phyloP scores from a whole-genome alignment of 2,329 filamentous ascomycete genomes.

The Fusarium acutatum region DNA sequence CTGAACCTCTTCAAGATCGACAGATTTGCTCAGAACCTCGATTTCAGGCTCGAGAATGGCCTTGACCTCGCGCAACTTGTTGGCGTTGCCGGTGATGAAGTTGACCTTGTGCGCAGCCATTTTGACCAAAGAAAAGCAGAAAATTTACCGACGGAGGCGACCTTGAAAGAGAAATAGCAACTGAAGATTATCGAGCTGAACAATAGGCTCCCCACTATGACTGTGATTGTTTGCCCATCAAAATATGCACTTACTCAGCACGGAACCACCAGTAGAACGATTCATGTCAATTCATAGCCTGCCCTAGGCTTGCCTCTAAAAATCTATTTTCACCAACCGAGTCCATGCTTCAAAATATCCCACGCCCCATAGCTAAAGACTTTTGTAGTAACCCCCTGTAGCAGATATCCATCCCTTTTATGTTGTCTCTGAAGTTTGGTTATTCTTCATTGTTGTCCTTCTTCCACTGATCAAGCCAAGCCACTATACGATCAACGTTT shows the following conservation, averaged over 20 bases:
- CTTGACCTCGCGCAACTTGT: slow-evolving; percentile 91
- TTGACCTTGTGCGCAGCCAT: slow-evolving; percentile 67
- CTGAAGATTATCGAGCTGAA: slow-evolving; percentile 6
- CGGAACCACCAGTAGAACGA: slow-evolving; percentile 24
- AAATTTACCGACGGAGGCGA: not conserved
- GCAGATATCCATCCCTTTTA: not conserved
- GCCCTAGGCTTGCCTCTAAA: slow-evolving; percentile 31
- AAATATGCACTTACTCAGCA: slow-evolving; percentile 31
- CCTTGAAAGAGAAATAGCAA: not conserved
- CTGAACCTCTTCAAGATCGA: slow-evolving; percentile 91
- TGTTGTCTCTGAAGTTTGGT: not conserved
- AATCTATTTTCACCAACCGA: slow-evolving; percentile 34
- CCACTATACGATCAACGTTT: slow-evolving; percentile 84
- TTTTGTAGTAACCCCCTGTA: not conserved
- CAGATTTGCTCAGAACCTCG: slow-evolving; percentile 74
- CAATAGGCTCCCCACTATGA: slow-evolving; percentile 8
- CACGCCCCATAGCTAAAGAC: not conserved
- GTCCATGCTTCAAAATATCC: not conserved
- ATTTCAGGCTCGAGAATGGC: slow-evolving; percentile 83
- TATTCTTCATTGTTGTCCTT: slow-evolving; percentile 59
- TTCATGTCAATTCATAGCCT: slow-evolving; percentile 28
- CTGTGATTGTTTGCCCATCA: not conserved
- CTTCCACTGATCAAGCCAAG: slow-evolving; percentile 87
- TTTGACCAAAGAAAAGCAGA: not conserved
- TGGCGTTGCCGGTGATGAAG: slow-evolving; percentile 96